Evolutionary conservation across 352 stramenopile genomes (phyloP).

Genomic region (Globisporangium viniferum): DNA sequence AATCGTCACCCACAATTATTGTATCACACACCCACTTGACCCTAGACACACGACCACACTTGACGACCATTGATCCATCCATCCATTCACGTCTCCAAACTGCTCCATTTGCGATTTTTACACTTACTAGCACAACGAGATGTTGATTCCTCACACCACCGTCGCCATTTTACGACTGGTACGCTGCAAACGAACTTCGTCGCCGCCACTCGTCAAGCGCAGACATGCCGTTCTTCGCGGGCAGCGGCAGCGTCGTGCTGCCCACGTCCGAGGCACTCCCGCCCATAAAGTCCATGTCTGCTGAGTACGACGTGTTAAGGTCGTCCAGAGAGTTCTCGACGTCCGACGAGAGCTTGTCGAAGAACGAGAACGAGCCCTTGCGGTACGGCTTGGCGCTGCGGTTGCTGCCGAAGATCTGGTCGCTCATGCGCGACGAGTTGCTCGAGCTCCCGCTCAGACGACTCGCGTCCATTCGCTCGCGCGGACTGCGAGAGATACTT

Average conservation of each 20-base stretch:
- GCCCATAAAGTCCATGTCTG: slow-evolving; percentile 22
- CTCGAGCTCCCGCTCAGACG: slow-evolving; percentile 70
- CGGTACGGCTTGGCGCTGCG: slow-evolving; percentile 43
- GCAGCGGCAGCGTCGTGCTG: slow-evolving; percentile 16
- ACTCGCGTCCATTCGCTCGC: slow-evolving; percentile 27
- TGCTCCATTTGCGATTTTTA: not conserved
- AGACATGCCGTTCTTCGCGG: slow-evolving; percentile 3
- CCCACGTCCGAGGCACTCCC: not conserved
- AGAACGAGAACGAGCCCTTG: slow-evolving; percentile 86
- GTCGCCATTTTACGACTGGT: not conserved
- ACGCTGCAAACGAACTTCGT: slow-evolving; percentile 16
- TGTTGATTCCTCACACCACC: not conserved
- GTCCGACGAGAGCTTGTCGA: slow-evolving; percentile 81
- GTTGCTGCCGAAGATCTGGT: slow-evolving; percentile 40
- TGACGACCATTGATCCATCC: not conserved
- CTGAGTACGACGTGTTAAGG: slow-evolving; percentile 39
- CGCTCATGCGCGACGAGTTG: slow-evolving; percentile 50
- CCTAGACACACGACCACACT: not conserved
- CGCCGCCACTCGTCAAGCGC: slow-evolving; percentile 17
- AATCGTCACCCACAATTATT: not conserved
- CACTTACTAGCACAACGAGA: not conserved
- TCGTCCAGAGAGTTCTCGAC: slow-evolving; percentile 55
- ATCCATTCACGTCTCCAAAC: not conserved
- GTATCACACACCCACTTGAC: not conserved
- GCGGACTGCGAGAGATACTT: slow-evolving; percentile 56